phyloP scores from a whole-genome alignment of 2,329 filamentous ascomycete species.

The Nothopassalora personata region DNA sequence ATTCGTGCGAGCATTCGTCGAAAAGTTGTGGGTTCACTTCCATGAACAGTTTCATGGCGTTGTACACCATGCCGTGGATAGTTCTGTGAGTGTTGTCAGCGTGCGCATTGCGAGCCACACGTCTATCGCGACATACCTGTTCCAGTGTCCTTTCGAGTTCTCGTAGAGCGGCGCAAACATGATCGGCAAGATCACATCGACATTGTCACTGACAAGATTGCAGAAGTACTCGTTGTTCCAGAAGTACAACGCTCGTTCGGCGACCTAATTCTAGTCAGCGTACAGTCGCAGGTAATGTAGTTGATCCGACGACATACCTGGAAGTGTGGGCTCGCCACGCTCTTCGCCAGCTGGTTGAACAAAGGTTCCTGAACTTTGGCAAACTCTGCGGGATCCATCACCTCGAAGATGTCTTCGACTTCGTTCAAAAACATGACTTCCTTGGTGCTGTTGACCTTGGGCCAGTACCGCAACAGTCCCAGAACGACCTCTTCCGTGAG shows the following conservation, averaged over 20 bases:
- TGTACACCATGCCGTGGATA: constrained; percentile 99
- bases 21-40: constrained; percentile 98
- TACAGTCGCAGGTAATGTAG: neutral
- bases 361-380: constrained; percentile 97
- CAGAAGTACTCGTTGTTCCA: constrained; percentile 99
- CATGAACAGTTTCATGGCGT: constrained; percentile 99
- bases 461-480: constrained; percentile 92
- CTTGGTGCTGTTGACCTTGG: constrained; percentile 98
- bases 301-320: constrained; percentile 50
- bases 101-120: neutral
- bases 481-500: constrained; percentile 97
- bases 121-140: constrained; percentile 59
- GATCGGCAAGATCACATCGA: constrained; percentile 95
- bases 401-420: constrained; percentile 98
- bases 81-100: constrained; percentile 55
- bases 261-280: constrained; percentile 53
- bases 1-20: constrained; percentile 96
- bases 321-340: constrained; percentile 96
- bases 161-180: constrained; percentile 99
- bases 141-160: constrained; percentile 99
- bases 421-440: constrained; percentile 99
- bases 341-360: constrained; percentile 96
- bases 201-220: constrained; percentile 97
- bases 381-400: constrained; percentile 98
- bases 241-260: constrained; percentile 94